Evolutionary conservation across 2,329 filamentous ascomycete species (phyloP).

Genomic region (Fusarium sororula): DNA sequence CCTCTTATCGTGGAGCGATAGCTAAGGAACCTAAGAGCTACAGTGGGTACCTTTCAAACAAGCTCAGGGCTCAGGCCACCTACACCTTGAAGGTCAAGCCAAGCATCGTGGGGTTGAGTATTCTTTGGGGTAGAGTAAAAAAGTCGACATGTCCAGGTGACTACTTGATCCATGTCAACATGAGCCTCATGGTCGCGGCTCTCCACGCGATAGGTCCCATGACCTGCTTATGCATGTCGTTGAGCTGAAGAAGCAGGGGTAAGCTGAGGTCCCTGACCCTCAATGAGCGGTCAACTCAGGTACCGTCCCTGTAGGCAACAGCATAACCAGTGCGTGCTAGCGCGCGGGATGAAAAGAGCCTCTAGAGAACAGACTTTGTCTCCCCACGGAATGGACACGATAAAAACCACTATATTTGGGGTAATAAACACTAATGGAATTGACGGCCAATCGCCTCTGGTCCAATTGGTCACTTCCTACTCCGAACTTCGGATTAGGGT

Average conservation of each 20-base stretch:
- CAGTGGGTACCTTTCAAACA: slow-evolving; percentile 13
- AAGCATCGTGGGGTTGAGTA: slow-evolving; percentile 20
- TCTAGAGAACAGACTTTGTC: not conserved
- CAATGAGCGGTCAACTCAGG: slow-evolving; percentile 27
- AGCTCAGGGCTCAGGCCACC: slow-evolving; percentile 3
- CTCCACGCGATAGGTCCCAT: slow-evolving; percentile 16
- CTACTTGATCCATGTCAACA: slow-evolving; percentile 8
- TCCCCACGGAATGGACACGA: not conserved
- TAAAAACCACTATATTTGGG: not conserved
- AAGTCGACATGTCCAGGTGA: slow-evolving; percentile 17
- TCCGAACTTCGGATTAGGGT: not conserved
- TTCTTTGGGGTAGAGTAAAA: not conserved
- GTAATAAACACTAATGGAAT: not conserved
- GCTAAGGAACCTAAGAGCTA: not conserved
- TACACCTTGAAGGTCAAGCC: slow-evolving; percentile 6
- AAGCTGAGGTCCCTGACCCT: slow-evolving; percentile 5
- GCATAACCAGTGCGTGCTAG: not conserved
- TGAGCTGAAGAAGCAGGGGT: slow-evolving; percentile 29
- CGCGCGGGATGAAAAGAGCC: not conserved
- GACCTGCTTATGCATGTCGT: not conserved
- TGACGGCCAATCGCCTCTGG: not conserved
- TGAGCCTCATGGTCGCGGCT: slow-evolving; percentile 25
- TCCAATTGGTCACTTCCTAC: not conserved
- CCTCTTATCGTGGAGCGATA: slow-evolving; percentile 1
- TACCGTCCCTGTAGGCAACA: slow-evolving; percentile 15